Conservation (phyloP, 176 grass and related monocot genomes). For the Dendrocalamus sinicus region DNA sequence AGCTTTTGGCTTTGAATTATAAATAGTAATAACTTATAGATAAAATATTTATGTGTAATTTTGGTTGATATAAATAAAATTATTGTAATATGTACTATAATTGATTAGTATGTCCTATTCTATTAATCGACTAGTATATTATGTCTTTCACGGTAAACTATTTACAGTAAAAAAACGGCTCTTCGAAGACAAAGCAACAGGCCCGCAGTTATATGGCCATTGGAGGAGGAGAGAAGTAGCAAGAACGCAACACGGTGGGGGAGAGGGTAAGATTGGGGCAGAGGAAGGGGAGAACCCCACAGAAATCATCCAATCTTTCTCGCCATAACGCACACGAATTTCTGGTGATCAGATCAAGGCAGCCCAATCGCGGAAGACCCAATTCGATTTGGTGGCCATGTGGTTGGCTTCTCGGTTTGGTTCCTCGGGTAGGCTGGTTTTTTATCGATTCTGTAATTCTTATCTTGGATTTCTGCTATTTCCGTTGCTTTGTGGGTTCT, state of each 20-base stretch:
- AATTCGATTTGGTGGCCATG: slow-evolving; percentile 40
- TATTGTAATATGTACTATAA: too few relatives aligned
- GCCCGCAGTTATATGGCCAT: slow-evolving; percentile 42
- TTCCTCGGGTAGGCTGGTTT: slow-evolving; percentile 25
- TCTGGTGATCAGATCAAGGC: slow-evolving; percentile 31
- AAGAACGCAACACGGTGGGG: neutral
- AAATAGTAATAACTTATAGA: too few relatives aligned
- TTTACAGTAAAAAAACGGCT: too few relatives aligned
- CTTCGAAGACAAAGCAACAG: too few relatives aligned
- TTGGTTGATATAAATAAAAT: too few relatives aligned
- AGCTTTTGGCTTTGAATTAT: too few relatives aligned
- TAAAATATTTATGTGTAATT: too few relatives aligned
- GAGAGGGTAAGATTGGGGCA: neutral
- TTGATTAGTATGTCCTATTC: too few relatives aligned
- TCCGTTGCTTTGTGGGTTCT: neutral
- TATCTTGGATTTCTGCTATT: slow-evolving; percentile 36
- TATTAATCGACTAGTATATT: too few relatives aligned
- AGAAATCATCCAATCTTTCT: neutral
- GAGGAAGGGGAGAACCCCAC: neutral
- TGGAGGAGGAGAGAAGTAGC: slow-evolving; percentile 17
- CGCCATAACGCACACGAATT: neutral
- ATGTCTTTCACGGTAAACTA: too few relatives aligned
- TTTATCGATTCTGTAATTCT: neutral
- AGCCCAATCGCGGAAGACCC: neutral
- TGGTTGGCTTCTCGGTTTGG: slow-evolving; percentile 15